phyloP scores from a whole-genome alignment of 2,329 filamentous ascomycete species.

The Nothophaeocryptopus gaeumannii region DNA sequence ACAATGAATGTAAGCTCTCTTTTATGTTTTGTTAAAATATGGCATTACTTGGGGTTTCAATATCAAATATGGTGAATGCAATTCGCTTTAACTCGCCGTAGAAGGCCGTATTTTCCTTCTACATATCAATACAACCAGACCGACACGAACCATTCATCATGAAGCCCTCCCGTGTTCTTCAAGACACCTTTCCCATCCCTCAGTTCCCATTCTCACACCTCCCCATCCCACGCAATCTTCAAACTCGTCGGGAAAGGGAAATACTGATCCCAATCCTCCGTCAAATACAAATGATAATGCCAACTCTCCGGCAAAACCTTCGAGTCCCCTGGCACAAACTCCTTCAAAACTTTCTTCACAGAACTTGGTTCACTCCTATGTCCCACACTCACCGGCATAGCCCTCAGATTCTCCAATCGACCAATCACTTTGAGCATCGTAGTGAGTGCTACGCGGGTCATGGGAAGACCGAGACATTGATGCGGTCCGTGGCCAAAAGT shows the following conservation, averaged over 20 bases:
- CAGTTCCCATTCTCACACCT: too few species aligned
- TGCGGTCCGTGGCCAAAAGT: conserved; percentile 45
- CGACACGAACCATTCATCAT: too few species aligned
- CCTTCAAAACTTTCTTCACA: conserved; percentile 44
- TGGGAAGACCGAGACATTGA: conserved; percentile 43
- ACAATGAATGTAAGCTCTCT: too few species aligned
- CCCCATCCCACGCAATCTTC: conserved; percentile 34
- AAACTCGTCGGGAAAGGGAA: conserved; percentile 47
- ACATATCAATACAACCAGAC: too few species aligned
- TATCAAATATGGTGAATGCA: too few species aligned
- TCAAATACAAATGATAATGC: conserved; percentile 46
- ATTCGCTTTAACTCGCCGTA: too few species aligned
- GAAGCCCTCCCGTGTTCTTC: too few species aligned
- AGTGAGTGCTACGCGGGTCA: conserved; percentile 44
- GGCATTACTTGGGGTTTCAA: too few species aligned
- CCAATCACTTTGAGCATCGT: conserved; percentile 47
- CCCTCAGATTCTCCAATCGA: conserved; percentile 38
- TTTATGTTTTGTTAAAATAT: too few species aligned
- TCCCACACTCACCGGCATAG: conserved; percentile 37
- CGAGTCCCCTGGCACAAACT: conserved; percentile 31
- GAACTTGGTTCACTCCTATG: conserved; percentile 35
- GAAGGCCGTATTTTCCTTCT: too few species aligned
- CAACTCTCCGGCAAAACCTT: conserved; percentile 34
- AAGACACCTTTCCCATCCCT: too few species aligned
- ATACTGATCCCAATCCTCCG: conserved; percentile 48